Base-by-base conservation (phyloP, 2,329 filamentous ascomycete genomes). In the Macroventuria anomochaeta region DNA sequence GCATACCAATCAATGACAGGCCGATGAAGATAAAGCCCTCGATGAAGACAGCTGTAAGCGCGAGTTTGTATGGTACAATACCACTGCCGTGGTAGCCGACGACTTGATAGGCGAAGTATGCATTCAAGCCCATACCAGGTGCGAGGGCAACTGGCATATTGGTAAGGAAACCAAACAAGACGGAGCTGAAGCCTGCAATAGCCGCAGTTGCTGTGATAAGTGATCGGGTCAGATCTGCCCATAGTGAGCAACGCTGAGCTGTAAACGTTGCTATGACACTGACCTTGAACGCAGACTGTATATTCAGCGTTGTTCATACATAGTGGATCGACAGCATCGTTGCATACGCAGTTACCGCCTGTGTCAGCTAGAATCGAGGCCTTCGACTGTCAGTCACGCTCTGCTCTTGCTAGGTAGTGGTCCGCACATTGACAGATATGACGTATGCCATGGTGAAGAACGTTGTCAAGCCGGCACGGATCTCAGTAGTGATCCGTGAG, bases 21-120 rank as follows among this genome's bases (percentile, higher is more conserved):
- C 80, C 88, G 41, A 96, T 83, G 77, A 96, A 96, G 54, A 96
- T 86, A 73, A 90, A 90, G 15, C 91, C 91, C 73, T 96, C 91
- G 10, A 93, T 86, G 69, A 96, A 96, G 59, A 95, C 91, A 43
- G 91, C 91, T 6, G 90, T 95, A 25, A 96, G 78, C 8, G 91
- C 91, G 28, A 93, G 81, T 37, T 83, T 77, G 71, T 91, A 96
- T 0, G 89, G 85, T 7, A 96, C 85, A 6, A 81, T 77, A 1
- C 91, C 91, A 8, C 80, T 82, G 32, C 91, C 91, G 70, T 93
- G 87, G 64, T 79, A 85, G 7, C 91, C 91, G 50, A 96, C 91
- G 32, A 91, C 87, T 15, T 86, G 88, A 68, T 90, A 96, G 13
- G 91, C 85, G 69, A 96, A 96, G 73, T 96, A 96, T 8, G 91